Evolutionary conservation across 208 protist genomes (phyloP).

Genomic region (Angomonas deanei): DNA sequence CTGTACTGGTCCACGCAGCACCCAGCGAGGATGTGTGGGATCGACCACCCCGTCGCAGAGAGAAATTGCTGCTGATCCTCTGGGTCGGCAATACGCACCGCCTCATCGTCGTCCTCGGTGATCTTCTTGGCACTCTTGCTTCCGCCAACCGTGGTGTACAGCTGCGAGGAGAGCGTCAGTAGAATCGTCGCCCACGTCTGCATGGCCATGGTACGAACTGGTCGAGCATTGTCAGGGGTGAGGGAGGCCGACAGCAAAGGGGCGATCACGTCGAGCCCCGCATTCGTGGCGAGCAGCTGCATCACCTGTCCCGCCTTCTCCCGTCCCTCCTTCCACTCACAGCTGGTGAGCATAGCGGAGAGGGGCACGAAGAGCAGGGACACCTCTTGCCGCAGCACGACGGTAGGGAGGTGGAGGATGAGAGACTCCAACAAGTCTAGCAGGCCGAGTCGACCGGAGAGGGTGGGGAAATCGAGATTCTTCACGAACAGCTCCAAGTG

Average conservation of each 20-base stretch:
- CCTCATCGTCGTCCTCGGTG: neutral
- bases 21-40: conserved; percentile 46
- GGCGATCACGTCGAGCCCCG: conserved; percentile 70
- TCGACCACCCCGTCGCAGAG: conserved; percentile 56
- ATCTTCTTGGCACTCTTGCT: conserved; percentile 13
- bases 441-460: conserved; percentile 69
- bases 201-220: conserved; percentile 51
- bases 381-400: conserved; percentile 74
- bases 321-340: conserved; percentile 58
- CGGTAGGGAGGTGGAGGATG: conserved; percentile 60
- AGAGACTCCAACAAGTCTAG: conserved; percentile 77
- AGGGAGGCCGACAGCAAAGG: conserved; percentile 68
- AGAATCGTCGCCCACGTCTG: conserved; percentile 74
- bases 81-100: conserved; percentile 2
- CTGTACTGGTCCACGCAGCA: conserved; percentile 59
- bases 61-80: conserved; percentile 26
- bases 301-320: conserved; percentile 51
- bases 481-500: conserved; percentile 82
- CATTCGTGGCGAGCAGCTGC: conserved; percentile 50
- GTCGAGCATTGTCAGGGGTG: conserved; percentile 26
- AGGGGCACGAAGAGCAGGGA: conserved; percentile 70
- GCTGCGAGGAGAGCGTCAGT: conserved; percentile 18
- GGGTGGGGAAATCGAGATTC: conserved; percentile 84
- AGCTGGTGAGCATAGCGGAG: conserved; percentile 47
- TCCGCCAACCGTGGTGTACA: conserved; percentile 11